Evolutionary conservation across 2,329 filamentous ascomycete genomes (phyloP).

Genomic region (Colletotrichum sojae): DNA sequence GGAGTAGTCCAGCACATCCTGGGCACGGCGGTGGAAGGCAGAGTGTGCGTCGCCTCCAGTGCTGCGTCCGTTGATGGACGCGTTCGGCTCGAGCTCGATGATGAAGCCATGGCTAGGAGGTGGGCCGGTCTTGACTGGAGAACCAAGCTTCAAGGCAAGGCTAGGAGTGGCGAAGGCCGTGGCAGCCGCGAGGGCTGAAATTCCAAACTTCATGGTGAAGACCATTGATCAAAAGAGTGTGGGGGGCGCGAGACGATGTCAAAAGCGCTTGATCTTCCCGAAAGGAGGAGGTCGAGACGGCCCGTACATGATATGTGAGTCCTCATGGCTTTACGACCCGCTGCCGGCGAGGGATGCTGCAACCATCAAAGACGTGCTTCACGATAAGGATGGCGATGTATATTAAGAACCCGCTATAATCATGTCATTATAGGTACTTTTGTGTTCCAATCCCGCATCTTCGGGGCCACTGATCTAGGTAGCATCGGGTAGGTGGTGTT

Average conservation of each 20-base stretch:
- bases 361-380: slow-evolving; percentile 21
- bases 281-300: neutral
- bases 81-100: slow-evolving; percentile 24
- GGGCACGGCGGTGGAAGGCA: slow-evolving; percentile 29
- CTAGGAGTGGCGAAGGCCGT: slow-evolving; percentile 5
- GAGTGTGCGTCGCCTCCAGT: slow-evolving; percentile 20
- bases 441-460: neutral
- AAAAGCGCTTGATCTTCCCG: neutral
- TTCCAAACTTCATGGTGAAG: slow-evolving; percentile 12
- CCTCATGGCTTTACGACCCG: neutral
- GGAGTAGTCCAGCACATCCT: slow-evolving; percentile 30
- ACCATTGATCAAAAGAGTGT: slow-evolving; percentile 1
- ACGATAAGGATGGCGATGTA: slow-evolving; percentile 27
- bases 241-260: neutral
- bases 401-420: neutral
- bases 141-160: slow-evolving; percentile 5
- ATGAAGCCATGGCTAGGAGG: slow-evolving; percentile 25
- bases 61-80: slow-evolving; percentile 18
- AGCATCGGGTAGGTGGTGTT: slow-evolving; percentile 29
- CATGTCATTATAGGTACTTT: neutral
- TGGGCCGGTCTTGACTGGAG: slow-evolving; percentile 11
- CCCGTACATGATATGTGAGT: slow-evolving; percentile 8
- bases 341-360: neutral
- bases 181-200: neutral
- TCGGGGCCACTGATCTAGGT: slow-evolving; percentile 27